Evolutionary conservation across 768 basidiomycete species (phyloP), one percentile per base, ranked within the genome.

Genomic region (Tulasnella sp.): DNA sequence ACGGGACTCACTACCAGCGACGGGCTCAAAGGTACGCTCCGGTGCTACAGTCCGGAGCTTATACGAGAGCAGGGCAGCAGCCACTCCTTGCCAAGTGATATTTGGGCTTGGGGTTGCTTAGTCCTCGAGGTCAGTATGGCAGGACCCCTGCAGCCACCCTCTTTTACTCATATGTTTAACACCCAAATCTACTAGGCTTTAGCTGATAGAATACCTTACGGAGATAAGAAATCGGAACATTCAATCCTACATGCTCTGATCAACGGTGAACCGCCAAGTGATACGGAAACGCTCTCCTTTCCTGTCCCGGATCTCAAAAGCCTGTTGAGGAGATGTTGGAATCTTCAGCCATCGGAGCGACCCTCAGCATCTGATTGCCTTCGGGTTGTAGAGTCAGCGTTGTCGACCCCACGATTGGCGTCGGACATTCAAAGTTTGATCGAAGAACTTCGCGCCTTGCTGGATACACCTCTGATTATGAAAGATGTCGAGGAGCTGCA

Each of bases 401-500:
- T 44, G 16, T 31, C 16, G 56, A 27, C 8, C 6, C n/a, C 56
- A 27, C 31, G 8, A 58, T 58, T 27, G 31, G 14, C 56, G n/a
- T 0, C 2, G n/a, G 31, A 27, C 24, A n/a, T 4, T 44, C 16
- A 44, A n/a, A 14, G n/a, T n/a, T 89, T 97, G 80, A 85, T 94
- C 81, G 88, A 86, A 80, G 95, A 96, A 82, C 86, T 97, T 48
- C 90, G 93, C 81, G 91, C 91, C 75, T 85, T 93, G 38, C 92
- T 94, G 72, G 93, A 95, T 71, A 85, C 85, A 5, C 89, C 87
- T 34, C 84, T 94, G 77, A 91, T 92, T 36, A 87, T 96, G 75
- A 91, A 93, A 39, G 94, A 96, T 82, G 91, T 97, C 72, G 90
- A 92, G 27, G 87, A 90, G 75, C 89, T 93, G 56, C 86, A 96